Evolutionary conservation across 495 filamentous ascomycete species (phyloP).

Genomic region (Trichoderma gamsii): DNA sequence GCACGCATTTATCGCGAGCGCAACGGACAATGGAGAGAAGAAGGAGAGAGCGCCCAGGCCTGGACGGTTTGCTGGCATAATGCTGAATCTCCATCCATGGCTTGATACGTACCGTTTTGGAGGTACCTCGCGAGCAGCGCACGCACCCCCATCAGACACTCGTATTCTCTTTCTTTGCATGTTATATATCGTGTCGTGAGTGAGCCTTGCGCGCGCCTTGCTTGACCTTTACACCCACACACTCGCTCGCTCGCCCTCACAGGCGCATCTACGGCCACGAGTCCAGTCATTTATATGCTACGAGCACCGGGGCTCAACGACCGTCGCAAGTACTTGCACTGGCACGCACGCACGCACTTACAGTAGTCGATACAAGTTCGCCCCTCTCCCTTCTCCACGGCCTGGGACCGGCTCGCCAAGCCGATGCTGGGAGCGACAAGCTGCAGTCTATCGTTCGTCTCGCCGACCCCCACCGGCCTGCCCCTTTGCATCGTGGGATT

Average conservation of each 20-base stretch:
- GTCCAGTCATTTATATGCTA: too few relatives aligned
- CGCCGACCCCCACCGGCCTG: conserved; percentile 8
- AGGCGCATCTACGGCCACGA: too few relatives aligned
- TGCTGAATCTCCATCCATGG: neutral
- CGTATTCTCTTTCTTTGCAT: too few relatives aligned
- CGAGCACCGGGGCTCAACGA: neutral
- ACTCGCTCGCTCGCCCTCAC: too few relatives aligned
- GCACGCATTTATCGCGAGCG: neutral
- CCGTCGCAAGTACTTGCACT: neutral
- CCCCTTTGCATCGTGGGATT: conserved; percentile 2
- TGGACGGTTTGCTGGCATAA: neutral
- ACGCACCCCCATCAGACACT: neutral
- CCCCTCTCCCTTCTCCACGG: conserved; percentile 9
- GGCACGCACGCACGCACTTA: neutral
- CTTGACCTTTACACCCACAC: too few relatives aligned
- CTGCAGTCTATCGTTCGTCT: conserved; percentile 10
- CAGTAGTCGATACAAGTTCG: too few relatives aligned
- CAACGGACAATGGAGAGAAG: neutral
- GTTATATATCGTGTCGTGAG: too few relatives aligned
- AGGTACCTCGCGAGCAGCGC: neutral
- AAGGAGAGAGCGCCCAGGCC: neutral
- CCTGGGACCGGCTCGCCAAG: conserved; percentile 8
- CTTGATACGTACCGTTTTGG: neutral
- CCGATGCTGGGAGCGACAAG: neutral
- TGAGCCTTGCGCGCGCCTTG: too few relatives aligned